Base-by-base conservation (phyloP, 2,329 filamentous ascomycete genomes). In the Fusarium mexicanum region DNA sequence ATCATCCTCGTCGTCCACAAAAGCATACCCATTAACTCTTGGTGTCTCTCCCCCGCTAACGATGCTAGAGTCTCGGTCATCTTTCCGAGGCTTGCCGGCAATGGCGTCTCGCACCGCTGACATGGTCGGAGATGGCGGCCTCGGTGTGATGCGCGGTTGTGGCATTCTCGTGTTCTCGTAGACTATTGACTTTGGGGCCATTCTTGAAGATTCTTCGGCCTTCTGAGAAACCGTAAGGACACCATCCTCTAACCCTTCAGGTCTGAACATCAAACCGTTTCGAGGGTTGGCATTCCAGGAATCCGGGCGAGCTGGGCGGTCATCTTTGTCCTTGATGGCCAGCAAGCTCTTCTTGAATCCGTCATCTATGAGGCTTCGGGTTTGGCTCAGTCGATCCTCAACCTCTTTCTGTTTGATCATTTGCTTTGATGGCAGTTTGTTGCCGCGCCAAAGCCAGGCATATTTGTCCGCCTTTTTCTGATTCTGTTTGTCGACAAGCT, bases 11-110 rank as follows among this genome's bases (percentile, higher is more conserved):
- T 97, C 94, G 76, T 98, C 95, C 41, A 99, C 95, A 82, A 98
- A 98, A 0, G 94, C 90, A 81, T 98, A 99, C 3, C 96, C 96
- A 72, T 97, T 97, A 1, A 98, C 94, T 5, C 94, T 89, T 1
- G 96, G 96, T 1, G 96, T 98, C 81, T 97, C 95, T 66, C 87
- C 88, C 22, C 86, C 78, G 3, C 69, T 86, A 1, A 77, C 76
- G 6, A 87, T 87, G 11, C 78, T 85, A 1, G 89, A 89, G 74
- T 94, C 91, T 18, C 90, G 90, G 31, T 91, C 89, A 14, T 87
- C 88, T 5, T 87, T 84, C 14, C 90, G 88, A 9, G 92, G 90
- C 13, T 87, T 90, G 16, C 95, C 94, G 3, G 92, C 91, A 64
- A 98, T 94, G 14, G 95, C 95, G 76, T 95, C 94, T 73, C 92